phyloP scores from a whole-genome alignment of 441 rosid species.

The Aquilaria agallochum region DNA sequence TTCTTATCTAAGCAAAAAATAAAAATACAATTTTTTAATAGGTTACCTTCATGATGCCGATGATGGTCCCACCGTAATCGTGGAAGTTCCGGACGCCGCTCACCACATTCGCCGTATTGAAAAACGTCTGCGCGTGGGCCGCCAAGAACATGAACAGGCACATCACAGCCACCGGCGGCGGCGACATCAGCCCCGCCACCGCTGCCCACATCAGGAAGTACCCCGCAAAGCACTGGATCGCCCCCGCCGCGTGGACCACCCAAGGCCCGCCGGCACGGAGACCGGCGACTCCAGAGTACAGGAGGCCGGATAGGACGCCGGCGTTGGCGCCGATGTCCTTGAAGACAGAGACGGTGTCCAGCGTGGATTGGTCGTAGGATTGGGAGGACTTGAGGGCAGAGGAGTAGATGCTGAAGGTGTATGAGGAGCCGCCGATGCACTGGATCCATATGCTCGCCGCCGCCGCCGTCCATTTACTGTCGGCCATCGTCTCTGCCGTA shows the following conservation, averaged over 20 bases:
- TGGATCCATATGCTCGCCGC: conserved; percentile 90
- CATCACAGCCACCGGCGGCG: conserved; percentile 69
- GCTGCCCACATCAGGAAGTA: conserved; percentile 80
- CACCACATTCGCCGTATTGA: conserved; percentile 71
- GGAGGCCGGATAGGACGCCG: conserved; percentile 70
- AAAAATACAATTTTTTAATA: too few relatives aligned
- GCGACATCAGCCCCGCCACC: conserved; percentile 58
- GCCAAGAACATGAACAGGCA: conserved; percentile 67
- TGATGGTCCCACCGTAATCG: conserved; percentile 74
- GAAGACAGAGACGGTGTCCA: conserved; percentile 90
- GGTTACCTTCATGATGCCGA: conserved; percentile 80
- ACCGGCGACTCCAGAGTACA: conserved; percentile 47
- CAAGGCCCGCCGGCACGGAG: conserved; percentile 47
- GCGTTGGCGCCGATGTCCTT: conserved; percentile 88
- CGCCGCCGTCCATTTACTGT: conserved; percentile 69
- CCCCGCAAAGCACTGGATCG: conserved; percentile 65
- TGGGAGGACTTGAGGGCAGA: conserved; percentile 69
- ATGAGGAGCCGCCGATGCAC: conserved; percentile 55
- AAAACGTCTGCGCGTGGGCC: conserved; percentile 74
- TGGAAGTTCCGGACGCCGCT: conserved; percentile 72
- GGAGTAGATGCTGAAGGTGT: conserved; percentile 85
- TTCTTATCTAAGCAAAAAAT: too few relatives aligned
- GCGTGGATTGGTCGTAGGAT: conserved; percentile 81
- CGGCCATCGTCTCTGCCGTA: neutral
- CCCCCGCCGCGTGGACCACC: conserved; percentile 66